Base-by-base conservation (phyloP, 148 eudicot genomes). In the Limonium bicolor region DNA sequence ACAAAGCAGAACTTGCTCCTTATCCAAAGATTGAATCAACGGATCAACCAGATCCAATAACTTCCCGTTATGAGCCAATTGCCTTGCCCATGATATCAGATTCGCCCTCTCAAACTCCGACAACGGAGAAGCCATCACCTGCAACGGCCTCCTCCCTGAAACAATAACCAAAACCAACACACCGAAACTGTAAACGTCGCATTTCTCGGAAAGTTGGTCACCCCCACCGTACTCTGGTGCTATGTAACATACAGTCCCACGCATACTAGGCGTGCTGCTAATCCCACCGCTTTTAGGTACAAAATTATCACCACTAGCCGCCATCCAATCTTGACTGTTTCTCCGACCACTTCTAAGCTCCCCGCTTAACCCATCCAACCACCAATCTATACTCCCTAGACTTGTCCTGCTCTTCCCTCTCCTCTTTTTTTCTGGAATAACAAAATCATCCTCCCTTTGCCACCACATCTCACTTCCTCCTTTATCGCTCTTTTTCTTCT, bases 231-330 rank as follows among this genome's bases (percentile, higher is more conserved):
- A 83, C 50, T 88, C 97, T 0, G 97, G 97, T 4, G 97, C 97
- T 46, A 88, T 73, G 46, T 88, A 88, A 57, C 97, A 88, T 22
- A 88, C 86, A 31, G 97, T 88, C 3, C 97, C 97, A 58, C 97
- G 72, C 97, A 88, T 88, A 65, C 97, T 88, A 3, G 97, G 97
- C 5, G 97, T 88, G 48, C 94, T 83, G 53, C 97, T 80, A 36
- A 88, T 68, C 13, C 94, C 94, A 20, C 96, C 86, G 54, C 96
- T 87, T 44, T 83, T 87, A 1, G 80, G 96, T 35, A 87, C 59
- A n/a, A n/a, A n/a, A n/a, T n/a, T 61, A 2, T 78, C 96, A 6
- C 80, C 82, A 49, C 64, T 72, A 4, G 72, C 66, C n/a, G n/a
- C n/a, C n/a, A n/a, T n/a, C 65, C 67, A 82, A 68, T 87, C 96